phyloP scores from a whole-genome alignment of 352 stramenopile species.

The Elongisporangium undulatum region DNA sequence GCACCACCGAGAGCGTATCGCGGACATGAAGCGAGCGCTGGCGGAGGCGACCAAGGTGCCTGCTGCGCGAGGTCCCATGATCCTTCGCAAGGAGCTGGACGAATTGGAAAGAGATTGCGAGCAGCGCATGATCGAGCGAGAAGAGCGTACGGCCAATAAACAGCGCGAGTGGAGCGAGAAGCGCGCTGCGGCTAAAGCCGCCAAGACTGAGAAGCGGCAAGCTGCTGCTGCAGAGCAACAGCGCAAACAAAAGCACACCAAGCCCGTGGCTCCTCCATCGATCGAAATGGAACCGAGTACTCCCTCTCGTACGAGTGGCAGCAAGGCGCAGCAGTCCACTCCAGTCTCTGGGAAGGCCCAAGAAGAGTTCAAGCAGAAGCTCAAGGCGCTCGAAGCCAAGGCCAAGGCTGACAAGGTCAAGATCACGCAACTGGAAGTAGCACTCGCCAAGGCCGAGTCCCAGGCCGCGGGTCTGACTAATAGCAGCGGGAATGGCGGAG shows the following conservation, averaged over 20 bases:
- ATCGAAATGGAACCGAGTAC: background rate
- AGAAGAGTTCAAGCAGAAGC: constrained; percentile 69
- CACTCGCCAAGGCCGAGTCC: constrained; percentile 48
- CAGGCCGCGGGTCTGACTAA: constrained; percentile 13
- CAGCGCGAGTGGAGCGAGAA: constrained; percentile 9
- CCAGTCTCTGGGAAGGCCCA: constrained; percentile 17
- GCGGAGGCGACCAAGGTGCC: constrained; percentile 42
- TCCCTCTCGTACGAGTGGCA: constrained; percentile 2
- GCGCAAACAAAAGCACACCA: constrained; percentile 14
- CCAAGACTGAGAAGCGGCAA: background rate
- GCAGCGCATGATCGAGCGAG: constrained; percentile 20
- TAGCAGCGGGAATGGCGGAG: constrained; percentile 12
- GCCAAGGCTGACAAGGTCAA: constrained; percentile 64
- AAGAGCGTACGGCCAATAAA: constrained; percentile 19
- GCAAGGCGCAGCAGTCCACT: background rate
- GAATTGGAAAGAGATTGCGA: constrained; percentile 38
- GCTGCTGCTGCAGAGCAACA: constrained; percentile 7
- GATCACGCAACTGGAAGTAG: constrained; percentile 73
- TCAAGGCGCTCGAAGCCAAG: constrained; percentile 64
- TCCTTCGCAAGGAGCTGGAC: constrained; percentile 64
- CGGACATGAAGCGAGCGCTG: constrained; percentile 29
- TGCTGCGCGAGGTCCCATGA: constrained; percentile 48
- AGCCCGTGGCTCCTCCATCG: constrained; percentile 8
- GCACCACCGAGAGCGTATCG: constrained; percentile 24
- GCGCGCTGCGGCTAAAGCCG: constrained; percentile 4